These are phyloP conservation scores for Schrenkiella parvula DNA, from an alignment of 345 rosid genomes.

Conservation along the genomic window DNA sequence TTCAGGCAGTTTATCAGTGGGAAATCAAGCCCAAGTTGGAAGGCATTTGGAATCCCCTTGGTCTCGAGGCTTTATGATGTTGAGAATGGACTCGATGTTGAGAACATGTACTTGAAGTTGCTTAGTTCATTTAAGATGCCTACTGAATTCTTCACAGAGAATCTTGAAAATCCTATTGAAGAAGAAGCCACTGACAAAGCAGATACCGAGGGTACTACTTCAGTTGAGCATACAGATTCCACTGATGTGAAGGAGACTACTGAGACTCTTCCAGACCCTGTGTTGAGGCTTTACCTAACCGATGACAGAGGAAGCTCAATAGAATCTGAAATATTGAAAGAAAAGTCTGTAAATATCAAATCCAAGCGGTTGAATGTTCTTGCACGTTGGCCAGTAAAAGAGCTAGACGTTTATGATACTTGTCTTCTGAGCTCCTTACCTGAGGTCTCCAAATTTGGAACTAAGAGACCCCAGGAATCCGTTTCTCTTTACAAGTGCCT, in stretches of 20 bases:
- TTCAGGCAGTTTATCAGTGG: constrained; percentile 67
- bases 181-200: constrained; percentile 43
- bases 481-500: constrained; percentile 82
- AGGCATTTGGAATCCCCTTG: constrained; percentile 82
- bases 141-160: constrained; percentile 36
- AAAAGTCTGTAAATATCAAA: constrained; percentile 46
- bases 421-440: constrained; percentile 61
- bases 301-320: constrained; percentile 59
- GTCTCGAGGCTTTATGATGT: constrained; percentile 54
- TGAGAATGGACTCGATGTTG: constrained; percentile 57
- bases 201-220: constrained; percentile 30
- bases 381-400: constrained; percentile 72
- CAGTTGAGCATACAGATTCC: constrained; percentile 33
- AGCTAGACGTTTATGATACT: constrained; percentile 51
- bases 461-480: constrained; percentile 73
- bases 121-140: constrained; percentile 55
- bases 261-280: constrained; percentile 46
- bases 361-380: constrained; percentile 55
- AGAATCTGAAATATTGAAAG: constrained; percentile 48
- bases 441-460: constrained; percentile 62
- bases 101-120: constrained; percentile 53
- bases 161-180: constrained; percentile 36
- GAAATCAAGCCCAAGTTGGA: constrained; percentile 47
- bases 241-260: constrained; percentile 35
- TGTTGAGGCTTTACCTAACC: constrained; percentile 57